Conservation (phyloP, 2,329 filamentous ascomycete genomes). For the Penicillium aurantiogriseum region DNA sequence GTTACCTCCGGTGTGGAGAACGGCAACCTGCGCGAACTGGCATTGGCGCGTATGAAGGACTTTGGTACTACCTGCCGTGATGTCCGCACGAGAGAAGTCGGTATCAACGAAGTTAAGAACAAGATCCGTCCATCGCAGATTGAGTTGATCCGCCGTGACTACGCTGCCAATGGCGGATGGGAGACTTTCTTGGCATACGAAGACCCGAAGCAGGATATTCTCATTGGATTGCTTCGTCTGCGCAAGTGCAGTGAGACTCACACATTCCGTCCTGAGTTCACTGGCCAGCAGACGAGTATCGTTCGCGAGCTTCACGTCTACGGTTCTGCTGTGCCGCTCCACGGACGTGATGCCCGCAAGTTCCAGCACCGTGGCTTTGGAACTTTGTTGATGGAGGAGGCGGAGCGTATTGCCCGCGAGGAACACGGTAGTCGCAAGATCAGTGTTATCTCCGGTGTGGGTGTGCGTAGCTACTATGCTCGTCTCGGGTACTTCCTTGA, state of each 20-base stretch:
- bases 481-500: constrained; percentile 93
- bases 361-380: constrained; percentile 99
- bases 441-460: constrained; percentile 95
- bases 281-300: constrained; percentile 81
- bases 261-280: constrained; percentile 86
- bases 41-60: constrained; percentile 97
- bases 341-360: constrained; percentile 90
- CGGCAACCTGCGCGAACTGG: constrained; percentile 89
- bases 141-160: constrained; percentile 90
- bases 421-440: constrained; percentile 95
- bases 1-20: constrained; percentile 99
- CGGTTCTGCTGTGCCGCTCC: constrained; percentile 93
- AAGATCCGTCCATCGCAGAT: constrained; percentile 96
- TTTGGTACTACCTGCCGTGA: constrained; percentile 97
- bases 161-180: constrained; percentile 94
- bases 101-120: constrained; percentile 98
- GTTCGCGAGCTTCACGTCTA: constrained; percentile 96
- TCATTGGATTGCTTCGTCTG: constrained; percentile 84
- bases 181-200: constrained; percentile 98
- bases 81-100: constrained; percentile 92
- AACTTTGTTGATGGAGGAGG: constrained; percentile 95
- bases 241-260: constrained; percentile 89
- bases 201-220: constrained; percentile 96
- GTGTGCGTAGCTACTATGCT: constrained; percentile 90
- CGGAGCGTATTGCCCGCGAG: constrained; percentile 87